These are phyloP conservation scores for Talaromyces verruculosus DNA, from an alignment of 2,329 filamentous ascomycete species.

Conservation along the genomic window DNA sequence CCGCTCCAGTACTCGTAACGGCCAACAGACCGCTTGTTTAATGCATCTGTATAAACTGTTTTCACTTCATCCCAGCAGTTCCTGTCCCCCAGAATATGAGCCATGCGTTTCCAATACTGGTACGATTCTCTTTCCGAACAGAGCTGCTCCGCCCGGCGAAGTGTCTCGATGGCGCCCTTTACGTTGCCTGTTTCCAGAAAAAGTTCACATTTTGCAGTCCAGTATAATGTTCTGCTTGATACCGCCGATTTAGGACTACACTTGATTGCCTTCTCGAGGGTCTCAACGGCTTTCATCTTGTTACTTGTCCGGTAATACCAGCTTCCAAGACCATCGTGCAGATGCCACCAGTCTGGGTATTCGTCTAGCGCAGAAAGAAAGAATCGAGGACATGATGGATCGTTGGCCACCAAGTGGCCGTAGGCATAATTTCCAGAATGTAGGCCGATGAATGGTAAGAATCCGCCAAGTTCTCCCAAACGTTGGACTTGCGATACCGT, in stretches of 20 bases:
- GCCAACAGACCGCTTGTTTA: neutral
- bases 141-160: neutral
- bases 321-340: neutral
- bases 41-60: neutral
- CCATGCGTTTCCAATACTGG: conserved; percentile 5
- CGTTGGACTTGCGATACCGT: neutral
- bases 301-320: conserved; percentile 5
- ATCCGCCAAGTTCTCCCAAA: neutral
- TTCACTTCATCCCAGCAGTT: neutral
- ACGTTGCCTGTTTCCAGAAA: neutral
- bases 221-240: neutral
- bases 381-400: neutral
- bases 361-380: conserved; percentile 5
- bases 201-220: neutral
- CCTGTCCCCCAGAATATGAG: neutral
- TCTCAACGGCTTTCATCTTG: neutral
- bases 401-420: neutral
- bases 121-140: neutral
- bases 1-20: conserved; percentile 7
- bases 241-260: neutral
- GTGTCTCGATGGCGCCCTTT: neutral
- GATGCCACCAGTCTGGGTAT: conserved; percentile 9
- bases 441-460: neutral
- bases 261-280: conserved; percentile 8
- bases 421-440: conserved; percentile 5